Evolutionary conservation across 192 early-diverging fungal species (phyloP).

Genomic region (Podila horticola): DNA sequence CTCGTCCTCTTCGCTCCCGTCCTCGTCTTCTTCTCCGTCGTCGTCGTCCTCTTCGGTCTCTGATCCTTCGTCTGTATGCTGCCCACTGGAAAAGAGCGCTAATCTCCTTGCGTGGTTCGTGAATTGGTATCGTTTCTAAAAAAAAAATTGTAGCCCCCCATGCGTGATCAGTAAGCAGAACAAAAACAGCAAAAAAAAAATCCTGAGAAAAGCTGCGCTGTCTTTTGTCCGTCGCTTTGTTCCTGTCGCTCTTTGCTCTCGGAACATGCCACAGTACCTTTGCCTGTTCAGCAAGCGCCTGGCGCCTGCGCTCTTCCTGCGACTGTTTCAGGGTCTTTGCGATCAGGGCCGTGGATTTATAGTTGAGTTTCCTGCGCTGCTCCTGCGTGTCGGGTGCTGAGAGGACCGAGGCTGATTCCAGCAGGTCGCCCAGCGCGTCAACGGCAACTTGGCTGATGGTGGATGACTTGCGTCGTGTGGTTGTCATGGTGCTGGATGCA

Average conservation of each 20-base stretch:
- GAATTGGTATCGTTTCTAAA: conserved; percentile 53
- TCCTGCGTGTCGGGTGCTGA: conserved; percentile 20
- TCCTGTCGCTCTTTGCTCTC: background rate
- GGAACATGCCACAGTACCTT: conserved; percentile 28
- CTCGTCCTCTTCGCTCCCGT: conserved; percentile 22
- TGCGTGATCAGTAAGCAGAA: too few relatives aligned
- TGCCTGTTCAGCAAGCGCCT: conserved; percentile 55
- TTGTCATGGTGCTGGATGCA: background rate
- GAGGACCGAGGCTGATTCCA: conserved; percentile 42
- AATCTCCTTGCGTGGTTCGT: conserved; percentile 56
- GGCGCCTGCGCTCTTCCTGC: conserved; percentile 50
- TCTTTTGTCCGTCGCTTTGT: background rate
- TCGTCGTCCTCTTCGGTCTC: conserved; percentile 33
- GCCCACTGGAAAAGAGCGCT: conserved; percentile 50
- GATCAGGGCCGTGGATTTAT: conserved; percentile 32
- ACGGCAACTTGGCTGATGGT: conserved; percentile 38
- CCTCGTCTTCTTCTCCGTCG: conserved; percentile 18
- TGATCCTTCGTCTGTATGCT: conserved; percentile 30
- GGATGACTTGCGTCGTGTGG: background rate
- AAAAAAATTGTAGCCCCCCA: too few relatives aligned
- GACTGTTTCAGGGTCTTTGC: conserved; percentile 48
- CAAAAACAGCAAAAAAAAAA: too few relatives aligned
- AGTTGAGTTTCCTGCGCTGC: conserved; percentile 31
- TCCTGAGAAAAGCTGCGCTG: background rate
- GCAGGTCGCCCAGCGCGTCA: conserved; percentile 39